Base-by-base conservation (phyloP, 106 monocot genomes). In the Dioscorea dumetorum region DNA sequence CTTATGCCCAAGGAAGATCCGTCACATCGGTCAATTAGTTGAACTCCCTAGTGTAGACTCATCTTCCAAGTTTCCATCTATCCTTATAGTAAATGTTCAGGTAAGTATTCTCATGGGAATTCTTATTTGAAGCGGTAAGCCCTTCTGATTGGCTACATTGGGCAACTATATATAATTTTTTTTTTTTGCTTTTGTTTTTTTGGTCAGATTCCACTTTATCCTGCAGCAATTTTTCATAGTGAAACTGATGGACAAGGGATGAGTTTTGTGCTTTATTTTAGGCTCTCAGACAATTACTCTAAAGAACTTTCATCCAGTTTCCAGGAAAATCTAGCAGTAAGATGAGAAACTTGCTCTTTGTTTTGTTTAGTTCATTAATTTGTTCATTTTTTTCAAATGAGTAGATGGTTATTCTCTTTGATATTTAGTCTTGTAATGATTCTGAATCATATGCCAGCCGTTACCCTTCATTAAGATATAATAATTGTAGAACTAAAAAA, bases 11-110 rank as follows among this genome's bases (percentile, higher is more conserved):
- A 90, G 83, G 69, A 99, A 99, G 79, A 81, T 99, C 50, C 77
- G 85, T 81, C 93, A 99, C 77, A 90, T 99, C 70, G 68, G 78
- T 72, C 90, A 81, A 33, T 90, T 85, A 82, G 82, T 99, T 63
- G 76, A 90, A 23, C 99, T 99, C 67, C 99, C 99, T 2, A 62
- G 14, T 67, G 59, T 76, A 5, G 75, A 87, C 59, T 56, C 77
- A 52, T 79, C 85, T 28, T 77, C 82, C 68, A 93, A 87, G 75
- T 73, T 93, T 58, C 99, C 99, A 49, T 68, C 87, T 33, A 60
- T 93, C 57, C 90, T 99, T 73, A 76, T 99, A 20, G 99, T 93
- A 8, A 99, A 99, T 74, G 72, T 87, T 57, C 99, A 93, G 93
- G 99, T 99, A 87, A 51, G 8, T 14, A n/a, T 50, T 48, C 3